Base-by-base conservation (phyloP, 2,329 filamentous ascomycete species). In the Cercospora berteroae region DNA sequence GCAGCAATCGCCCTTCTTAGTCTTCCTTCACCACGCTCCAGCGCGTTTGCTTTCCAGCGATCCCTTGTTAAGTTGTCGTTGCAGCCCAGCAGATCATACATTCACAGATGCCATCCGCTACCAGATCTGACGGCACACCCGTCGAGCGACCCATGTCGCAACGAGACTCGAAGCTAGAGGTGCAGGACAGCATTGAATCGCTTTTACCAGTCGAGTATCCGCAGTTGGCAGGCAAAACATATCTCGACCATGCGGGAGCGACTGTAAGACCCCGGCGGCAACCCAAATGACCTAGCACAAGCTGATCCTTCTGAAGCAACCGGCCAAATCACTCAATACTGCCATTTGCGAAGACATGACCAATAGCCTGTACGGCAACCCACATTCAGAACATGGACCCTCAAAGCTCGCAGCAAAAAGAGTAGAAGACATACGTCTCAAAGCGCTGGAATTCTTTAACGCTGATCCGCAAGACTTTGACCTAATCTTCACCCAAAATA, bases 181-280 rank as follows among this genome's bases (percentile, higher is more conserved):
- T 72, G 36, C 78, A 80, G 61, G 77, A 78, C 25, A 77, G 81
- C 63, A 77, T 84, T 65, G 82, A 84, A 61, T 69, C 75, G 12
- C 81, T 85, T 55, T 78, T 83, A 65, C 75, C 78, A 36, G 73
- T 75, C 25, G 82, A 85, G 70, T 84, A 84, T 75, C 83, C 83
- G n/a, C 75, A 76, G 70, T 70, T 73, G 16, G 57, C 63, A 23
- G 70, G 70, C 31, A 74, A 72, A 36, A 73, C 72, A 60, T 97
- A 97, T 78, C 89, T 97, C 65, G 94, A 97, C 74, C 94, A 97
- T 89, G 93, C 93, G 0, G 94, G 93, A 25, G 91, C 92, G 25
- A 94, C 93, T 0, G 83, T 76, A 63, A 57, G 33, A 55, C 20
- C 23, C 48, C n/a, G 48, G 13, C 48, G 23, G 5, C 23, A 27